Conservation (phyloP, 176 grass and related monocot genomes). For the Oryza punctata region DNA sequence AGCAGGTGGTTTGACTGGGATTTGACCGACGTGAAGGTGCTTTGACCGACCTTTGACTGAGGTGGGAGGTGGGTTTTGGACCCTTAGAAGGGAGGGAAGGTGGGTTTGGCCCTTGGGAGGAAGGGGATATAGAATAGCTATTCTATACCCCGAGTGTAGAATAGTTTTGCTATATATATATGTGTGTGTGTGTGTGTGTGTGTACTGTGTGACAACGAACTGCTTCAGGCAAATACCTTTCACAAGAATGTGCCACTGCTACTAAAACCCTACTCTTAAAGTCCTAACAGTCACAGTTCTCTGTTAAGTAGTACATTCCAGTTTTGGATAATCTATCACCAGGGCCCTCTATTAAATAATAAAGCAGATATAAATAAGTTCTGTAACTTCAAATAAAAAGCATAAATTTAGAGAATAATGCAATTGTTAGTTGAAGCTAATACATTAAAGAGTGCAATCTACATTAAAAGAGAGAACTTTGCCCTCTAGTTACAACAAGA, state of each 20-base stretch:
- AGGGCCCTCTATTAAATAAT: background rate
- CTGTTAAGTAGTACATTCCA: constrained; percentile 2
- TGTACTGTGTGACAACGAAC: background rate
- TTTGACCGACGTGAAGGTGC: no score
- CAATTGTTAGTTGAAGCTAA: background rate
- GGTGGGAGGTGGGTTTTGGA: no score
- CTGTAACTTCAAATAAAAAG: background rate
- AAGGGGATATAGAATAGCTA: no score
- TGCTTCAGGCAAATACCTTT: background rate
- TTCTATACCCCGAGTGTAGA: no score
- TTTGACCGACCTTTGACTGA: no score
- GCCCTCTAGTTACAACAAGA: background rate
- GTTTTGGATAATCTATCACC: constrained; percentile 2
- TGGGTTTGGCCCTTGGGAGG: no score
- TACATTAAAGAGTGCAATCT: background rate
- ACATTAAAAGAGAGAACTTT: background rate
- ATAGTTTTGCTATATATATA: no score
- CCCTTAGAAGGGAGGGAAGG: no score
- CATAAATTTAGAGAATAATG: background rate
- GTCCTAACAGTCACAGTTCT: background rate
- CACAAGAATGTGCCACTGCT: background rate
- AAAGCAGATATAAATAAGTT: background rate
- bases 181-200: no score
- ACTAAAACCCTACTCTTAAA: background rate
- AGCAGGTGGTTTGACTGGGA: no score